Conservation (phyloP, 2,329 filamentous ascomycete genomes). For the Hypoxylon sp. region DNA sequence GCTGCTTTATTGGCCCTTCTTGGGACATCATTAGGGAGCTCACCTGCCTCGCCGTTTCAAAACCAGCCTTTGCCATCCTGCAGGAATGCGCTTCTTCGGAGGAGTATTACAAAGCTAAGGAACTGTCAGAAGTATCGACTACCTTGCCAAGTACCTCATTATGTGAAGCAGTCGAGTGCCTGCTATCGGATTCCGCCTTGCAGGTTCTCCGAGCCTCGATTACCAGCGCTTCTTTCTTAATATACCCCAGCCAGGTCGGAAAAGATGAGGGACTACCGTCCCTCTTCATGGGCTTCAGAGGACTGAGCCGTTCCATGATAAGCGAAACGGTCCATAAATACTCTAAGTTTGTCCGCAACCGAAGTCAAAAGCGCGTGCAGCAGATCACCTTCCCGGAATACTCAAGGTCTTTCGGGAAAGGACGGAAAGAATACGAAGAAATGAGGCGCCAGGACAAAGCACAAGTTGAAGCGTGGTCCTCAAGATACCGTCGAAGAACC, state of each 20-base stretch:
- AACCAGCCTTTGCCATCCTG: background rate
- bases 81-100: background rate
- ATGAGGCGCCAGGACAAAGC: background rate
- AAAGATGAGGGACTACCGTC: background rate
- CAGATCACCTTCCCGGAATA: background rate
- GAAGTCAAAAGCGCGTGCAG: background rate
- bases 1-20: background rate
- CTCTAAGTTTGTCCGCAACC: background rate
- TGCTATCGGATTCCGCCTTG: background rate
- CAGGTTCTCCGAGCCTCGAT: constrained; percentile 1
- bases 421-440: constrained; percentile 2
- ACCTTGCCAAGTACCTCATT: background rate
- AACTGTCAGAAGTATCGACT: background rate
- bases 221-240: background rate
- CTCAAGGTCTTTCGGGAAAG: background rate
- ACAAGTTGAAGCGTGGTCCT: background rate
- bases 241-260: background rate
- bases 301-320: background rate
- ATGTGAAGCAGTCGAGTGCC: background rate
- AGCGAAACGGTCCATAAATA: background rate
- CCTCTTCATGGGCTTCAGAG: background rate
- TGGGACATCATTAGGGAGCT: background rate
- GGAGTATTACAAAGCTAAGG: background rate
- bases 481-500: background rate
- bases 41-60: background rate